Percentiles rank a stretch among this genome's conserved stretches.
Evolutionary conservation across 1,284 basidiomycete genomes (phyloP).

Genomic region (Mycocalia duriaeana): DNA sequence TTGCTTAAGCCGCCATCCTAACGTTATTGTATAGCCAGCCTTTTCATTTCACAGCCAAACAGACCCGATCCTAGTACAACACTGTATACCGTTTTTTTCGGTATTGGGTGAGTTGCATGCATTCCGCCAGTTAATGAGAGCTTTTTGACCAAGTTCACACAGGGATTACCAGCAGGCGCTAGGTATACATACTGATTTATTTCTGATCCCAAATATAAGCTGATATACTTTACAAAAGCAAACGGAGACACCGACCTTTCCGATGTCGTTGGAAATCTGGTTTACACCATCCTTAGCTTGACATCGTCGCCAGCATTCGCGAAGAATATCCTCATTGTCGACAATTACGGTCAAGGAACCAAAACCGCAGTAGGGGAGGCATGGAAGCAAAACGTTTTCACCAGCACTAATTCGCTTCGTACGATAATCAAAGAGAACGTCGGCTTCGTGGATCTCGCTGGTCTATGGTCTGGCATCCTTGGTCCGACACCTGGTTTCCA

Average conservation of each 20-base stretch:
- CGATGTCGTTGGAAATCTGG: constrained; percentile 28
- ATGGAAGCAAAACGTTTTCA: constrained; percentile 38
- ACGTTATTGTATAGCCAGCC: constrained; percentile 15
- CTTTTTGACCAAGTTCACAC: background rate
- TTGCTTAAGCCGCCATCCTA: background rate
- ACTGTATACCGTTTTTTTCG: constrained; percentile 34
- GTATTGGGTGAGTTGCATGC: constrained; percentile 28
- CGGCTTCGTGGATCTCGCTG: constrained; percentile 39
- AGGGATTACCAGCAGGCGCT: constrained; percentile 7
- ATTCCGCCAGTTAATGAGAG: background rate
- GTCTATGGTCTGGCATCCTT: constrained; percentile 42
- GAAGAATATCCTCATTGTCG: constrained; percentile 39
- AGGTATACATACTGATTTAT: background rate
- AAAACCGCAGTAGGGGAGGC: constrained; percentile 32
- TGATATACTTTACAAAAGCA: constrained; percentile 5
- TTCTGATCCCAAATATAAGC: background rate
- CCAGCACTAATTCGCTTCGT: constrained; percentile 26
- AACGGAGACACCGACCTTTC: constrained; percentile 21
- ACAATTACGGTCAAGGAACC: constrained; percentile 41
- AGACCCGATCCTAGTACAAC: constrained; percentile 24
- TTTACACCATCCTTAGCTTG: constrained; percentile 32
- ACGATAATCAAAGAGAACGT: constrained; percentile 27
- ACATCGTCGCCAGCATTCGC: constrained; percentile 38
- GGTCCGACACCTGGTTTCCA: constrained; percentile 32
- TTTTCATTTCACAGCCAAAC: constrained; percentile 15